phyloP scores from a whole-genome alignment of 1,139 yeast species.

The Diutina pseudorugosa region DNA sequence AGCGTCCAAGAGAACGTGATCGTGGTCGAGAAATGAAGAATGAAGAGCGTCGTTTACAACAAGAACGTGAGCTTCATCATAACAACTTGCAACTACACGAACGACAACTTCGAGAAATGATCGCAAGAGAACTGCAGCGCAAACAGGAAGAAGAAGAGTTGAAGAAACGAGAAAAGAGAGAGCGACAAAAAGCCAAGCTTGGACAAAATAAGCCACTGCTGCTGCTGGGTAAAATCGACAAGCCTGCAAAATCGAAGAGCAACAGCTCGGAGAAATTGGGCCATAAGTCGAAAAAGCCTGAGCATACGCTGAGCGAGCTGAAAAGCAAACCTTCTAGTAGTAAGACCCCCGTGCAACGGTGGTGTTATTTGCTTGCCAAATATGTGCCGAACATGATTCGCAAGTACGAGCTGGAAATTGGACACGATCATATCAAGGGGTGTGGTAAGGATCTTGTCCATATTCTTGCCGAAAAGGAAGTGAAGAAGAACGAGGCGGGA shows the following conservation, averaged over 20 bases:
- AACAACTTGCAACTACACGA: background rate
- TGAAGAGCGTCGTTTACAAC: conserved; percentile 22
- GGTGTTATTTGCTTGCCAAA: conserved; percentile 58
- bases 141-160: background rate
- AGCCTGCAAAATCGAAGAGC: background rate
- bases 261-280: background rate
- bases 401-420: conserved; percentile 52
- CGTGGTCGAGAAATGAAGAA: conserved; percentile 16
- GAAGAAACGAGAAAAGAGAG: background rate
- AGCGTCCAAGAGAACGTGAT: conserved; percentile 7
- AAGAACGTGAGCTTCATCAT: background rate
- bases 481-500: conserved; percentile 20
- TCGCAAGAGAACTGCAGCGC: background rate
- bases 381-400: conserved; percentile 72
- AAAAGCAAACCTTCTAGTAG: background rate
- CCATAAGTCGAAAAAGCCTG: background rate
- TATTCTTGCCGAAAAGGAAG: conserved; percentile 51
- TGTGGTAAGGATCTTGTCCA: conserved; percentile 73
- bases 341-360: conserved; percentile 23
- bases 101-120: background rate
- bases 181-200: background rate
- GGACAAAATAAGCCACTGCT: background rate
- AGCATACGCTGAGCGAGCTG: background rate
- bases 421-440: conserved; percentile 60
- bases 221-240: background rate